phyloP scores from a whole-genome alignment of 176 grass and related monocot genomes.

The Neostapfia colusana region DNA sequence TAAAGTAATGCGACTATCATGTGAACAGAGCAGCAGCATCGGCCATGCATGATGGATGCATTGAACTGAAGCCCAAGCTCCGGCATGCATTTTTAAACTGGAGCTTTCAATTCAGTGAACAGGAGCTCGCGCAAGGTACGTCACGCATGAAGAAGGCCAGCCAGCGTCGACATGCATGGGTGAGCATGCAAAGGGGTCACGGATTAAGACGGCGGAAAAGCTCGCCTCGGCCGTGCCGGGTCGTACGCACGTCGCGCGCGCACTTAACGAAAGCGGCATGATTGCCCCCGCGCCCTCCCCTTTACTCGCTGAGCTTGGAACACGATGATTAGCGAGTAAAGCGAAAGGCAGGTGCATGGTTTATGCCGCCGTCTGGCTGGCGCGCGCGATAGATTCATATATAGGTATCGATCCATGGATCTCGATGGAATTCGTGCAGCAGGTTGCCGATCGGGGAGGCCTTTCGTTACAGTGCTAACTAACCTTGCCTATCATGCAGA shows the following conservation, averaged over 20 bases:
- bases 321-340: conserved; percentile 46
- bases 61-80: neutral
- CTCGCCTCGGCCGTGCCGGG: neutral
- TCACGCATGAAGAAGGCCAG: neutral
- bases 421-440: neutral
- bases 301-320: conserved; percentile 26
- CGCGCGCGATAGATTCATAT: neutral
- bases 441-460: too few species aligned
- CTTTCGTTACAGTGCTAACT: too few species aligned
- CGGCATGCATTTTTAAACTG: neutral
- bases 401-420: neutral
- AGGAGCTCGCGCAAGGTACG: neutral
- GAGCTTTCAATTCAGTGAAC: neutral
- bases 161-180: neutral
- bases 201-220: conserved; percentile 4
- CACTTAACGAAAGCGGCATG: conserved; percentile 47
- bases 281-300: conserved; percentile 30
- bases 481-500: too few species aligned
- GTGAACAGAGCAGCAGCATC: neutral
- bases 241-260: conserved; percentile 42
- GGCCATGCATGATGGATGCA: neutral
- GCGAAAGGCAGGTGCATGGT: conserved; percentile 34
- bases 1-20: conserved; percentile 12
- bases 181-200: neutral
- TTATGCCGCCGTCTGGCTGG: conserved; percentile 17